Evolutionary conservation across 768 basidiomycete genomes (phyloP).

Genomic region (Collybia sordida): DNA sequence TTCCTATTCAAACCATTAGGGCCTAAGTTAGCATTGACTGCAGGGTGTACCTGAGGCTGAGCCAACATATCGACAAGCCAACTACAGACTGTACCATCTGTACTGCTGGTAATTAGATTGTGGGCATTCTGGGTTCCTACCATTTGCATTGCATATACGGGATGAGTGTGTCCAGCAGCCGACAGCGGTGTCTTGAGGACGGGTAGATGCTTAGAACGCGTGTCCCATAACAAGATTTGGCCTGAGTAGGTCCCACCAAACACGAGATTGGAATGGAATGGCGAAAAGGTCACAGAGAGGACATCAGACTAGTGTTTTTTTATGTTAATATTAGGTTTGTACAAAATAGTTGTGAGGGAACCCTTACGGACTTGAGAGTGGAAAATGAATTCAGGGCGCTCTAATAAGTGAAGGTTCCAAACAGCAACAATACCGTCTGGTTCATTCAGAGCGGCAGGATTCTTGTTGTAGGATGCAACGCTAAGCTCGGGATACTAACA

Average conservation of each 20-base stretch:
- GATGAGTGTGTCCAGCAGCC: conserved; percentile 96
- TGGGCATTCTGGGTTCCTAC: conserved; percentile 99
- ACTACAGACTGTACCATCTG: conserved; percentile 95
- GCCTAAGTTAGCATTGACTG: background rate
- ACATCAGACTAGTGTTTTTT: conserved; percentile 83
- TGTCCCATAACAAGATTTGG: conserved; percentile 98
- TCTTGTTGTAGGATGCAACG: conserved; percentile 97
- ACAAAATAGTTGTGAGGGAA: conserved; percentile 3
- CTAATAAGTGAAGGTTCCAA: conserved; percentile 95
- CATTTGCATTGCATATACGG: conserved; percentile 98
- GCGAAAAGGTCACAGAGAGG: conserved; percentile 94
- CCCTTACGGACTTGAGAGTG: conserved; percentile 82
- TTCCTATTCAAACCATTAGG: conserved; percentile 56
- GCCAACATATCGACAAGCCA: conserved; percentile 99
- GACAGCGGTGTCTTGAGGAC: conserved; percentile 96
- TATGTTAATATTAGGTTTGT: conserved; percentile 11
- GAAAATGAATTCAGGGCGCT: conserved; percentile 96
- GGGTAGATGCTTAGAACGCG: conserved; percentile 92
- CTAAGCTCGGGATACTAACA: conserved; percentile 90
- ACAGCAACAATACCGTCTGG: conserved; percentile 97
- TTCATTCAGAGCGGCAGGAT: conserved; percentile 88
- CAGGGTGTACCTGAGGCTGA: conserved; percentile 77
- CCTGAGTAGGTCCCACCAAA: conserved; percentile 99
- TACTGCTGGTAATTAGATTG: conserved; percentile 94
- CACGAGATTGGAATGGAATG: conserved; percentile 95